A percentile compares a stretch with the other conserved stretches of the same genome.
These are phyloP conservation scores for Ananas comosus DNA, from an alignment of 176 grass and related monocot genomes.

Conservation along the genomic window DNA sequence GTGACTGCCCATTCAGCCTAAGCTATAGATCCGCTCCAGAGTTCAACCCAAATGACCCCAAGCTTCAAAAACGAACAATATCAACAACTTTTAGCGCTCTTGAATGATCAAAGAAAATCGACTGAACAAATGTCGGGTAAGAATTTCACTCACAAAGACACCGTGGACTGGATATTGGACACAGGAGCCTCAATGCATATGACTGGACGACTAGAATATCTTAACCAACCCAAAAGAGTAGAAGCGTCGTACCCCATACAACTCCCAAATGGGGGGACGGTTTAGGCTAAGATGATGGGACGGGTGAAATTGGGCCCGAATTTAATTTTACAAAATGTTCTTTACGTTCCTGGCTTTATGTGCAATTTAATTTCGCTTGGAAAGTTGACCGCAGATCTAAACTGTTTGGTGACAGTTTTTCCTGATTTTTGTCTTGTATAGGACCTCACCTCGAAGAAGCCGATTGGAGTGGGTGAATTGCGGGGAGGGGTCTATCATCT, in stretches of 20 bases:
- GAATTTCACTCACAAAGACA: background rate
- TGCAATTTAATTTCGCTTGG: no score
- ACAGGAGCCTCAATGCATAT: background rate
- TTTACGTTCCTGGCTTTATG: no score
- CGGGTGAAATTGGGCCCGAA: background rate
- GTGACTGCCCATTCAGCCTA: background rate
- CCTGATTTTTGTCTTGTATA: background rate
- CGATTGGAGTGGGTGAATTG: background rate
- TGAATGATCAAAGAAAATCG: background rate
- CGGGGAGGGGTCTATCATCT: background rate
- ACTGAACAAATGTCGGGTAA: background rate
- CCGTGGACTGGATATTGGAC: background rate
- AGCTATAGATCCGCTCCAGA: background rate
- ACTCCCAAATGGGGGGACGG: no score
- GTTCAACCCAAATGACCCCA: background rate
- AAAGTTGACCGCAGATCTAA: no score
- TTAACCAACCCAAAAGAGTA: no score
- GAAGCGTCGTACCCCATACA: no score
- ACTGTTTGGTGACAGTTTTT: background rate
- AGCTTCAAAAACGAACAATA: background rate
- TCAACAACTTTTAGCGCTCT: background rate
- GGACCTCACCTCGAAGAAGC: background rate
- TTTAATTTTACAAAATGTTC: background rate
- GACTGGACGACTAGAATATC: background rate
- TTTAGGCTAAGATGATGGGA: no score